These are phyloP conservation scores for Beauveria rudraprayagi DNA, from an alignment of 2,329 filamentous ascomycete species.

Conservation along the genomic window DNA sequence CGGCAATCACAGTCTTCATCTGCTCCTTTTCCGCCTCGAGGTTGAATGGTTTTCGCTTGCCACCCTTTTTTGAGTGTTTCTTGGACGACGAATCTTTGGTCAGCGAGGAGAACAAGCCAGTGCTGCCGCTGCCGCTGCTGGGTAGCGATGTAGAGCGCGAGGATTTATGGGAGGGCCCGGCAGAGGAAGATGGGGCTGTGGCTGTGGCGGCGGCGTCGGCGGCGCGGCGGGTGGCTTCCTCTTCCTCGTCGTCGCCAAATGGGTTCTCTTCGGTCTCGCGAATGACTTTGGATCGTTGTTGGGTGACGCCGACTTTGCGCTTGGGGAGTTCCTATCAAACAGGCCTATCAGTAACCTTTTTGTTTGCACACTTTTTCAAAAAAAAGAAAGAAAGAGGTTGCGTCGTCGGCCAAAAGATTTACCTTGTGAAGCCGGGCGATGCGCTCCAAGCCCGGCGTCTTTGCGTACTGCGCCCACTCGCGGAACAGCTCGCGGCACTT, in stretches of 20 bases:
- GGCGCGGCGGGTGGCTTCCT: slow-evolving; percentile 30
- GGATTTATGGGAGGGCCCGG: slow-evolving; percentile 20
- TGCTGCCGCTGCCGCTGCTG: neutral
- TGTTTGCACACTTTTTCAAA: too few relatives aligned
- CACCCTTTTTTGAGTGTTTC: slow-evolving; percentile 17
- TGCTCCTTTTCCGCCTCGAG: slow-evolving; percentile 80
- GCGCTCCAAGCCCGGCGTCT: slow-evolving; percentile 68
- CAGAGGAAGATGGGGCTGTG: slow-evolving; percentile 18
- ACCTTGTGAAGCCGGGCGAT: slow-evolving; percentile 71
- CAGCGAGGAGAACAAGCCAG: neutral
- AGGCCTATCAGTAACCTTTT: neutral
- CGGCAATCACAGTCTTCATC: slow-evolving; percentile 83
- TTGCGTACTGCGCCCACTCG: slow-evolving; percentile 82
- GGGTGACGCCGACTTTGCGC: slow-evolving; percentile 63
- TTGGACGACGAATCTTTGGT: neutral
- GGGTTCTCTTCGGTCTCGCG: slow-evolving; percentile 71
- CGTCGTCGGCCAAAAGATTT: neutral
- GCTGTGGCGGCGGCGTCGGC: neutral
- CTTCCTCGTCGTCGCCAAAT: slow-evolving; percentile 58
- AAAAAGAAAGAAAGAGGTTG: too few relatives aligned
- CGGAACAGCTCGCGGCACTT: slow-evolving; percentile 84
- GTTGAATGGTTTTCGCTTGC: slow-evolving; percentile 63
- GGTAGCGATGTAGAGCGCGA: neutral
- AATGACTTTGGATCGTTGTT: slow-evolving; percentile 75
- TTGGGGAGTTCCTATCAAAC: slow-evolving; percentile 49